Percentiles rank a stretch among this genome's conserved stretches.
Conservation (phyloP, 2,329 filamentous ascomycete species). For the Diaporthe aspalathi region DNA sequence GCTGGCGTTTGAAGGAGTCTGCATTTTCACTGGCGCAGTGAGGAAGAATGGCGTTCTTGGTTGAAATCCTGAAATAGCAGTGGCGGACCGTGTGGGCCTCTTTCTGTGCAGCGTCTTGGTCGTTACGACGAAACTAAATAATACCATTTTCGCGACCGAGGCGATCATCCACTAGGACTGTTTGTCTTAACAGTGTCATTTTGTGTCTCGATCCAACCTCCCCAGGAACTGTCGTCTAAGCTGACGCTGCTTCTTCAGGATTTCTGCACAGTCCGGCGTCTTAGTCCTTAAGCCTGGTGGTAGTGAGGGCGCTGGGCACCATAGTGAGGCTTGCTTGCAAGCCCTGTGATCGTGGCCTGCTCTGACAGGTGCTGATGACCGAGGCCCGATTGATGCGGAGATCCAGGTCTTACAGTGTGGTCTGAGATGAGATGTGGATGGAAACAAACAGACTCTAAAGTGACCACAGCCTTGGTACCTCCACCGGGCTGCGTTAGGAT, state of each 20-base stretch:
- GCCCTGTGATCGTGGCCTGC: neutral
- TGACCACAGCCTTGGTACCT: neutral
- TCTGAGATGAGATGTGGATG: neutral
- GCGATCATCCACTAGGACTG: neutral
- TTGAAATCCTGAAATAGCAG: neutral
- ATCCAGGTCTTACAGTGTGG: neutral
- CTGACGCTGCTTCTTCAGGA: neutral
- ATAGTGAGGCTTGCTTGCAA: neutral
- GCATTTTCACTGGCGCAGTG: slow-evolving; percentile 1
- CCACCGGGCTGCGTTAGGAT: neutral
- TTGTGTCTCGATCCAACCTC: neutral
- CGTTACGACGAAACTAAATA: neutral
- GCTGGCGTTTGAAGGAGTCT: neutral
- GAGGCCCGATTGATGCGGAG: no score
- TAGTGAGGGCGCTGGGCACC: no score
- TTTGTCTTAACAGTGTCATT: neutral
- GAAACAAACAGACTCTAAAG: neutral
- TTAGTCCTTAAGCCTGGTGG: no score
- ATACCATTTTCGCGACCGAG: neutral
- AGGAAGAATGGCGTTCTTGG: slow-evolving; percentile 22
- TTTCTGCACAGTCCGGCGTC: neutral
- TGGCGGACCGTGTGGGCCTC: neutral
- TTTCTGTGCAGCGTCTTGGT: neutral
- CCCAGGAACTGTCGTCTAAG: neutral
- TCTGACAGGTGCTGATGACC: neutral